Evolutionary conservation across 2,329 filamentous ascomycete genomes (phyloP).

Genomic region (Aspergillus piperis): DNA sequence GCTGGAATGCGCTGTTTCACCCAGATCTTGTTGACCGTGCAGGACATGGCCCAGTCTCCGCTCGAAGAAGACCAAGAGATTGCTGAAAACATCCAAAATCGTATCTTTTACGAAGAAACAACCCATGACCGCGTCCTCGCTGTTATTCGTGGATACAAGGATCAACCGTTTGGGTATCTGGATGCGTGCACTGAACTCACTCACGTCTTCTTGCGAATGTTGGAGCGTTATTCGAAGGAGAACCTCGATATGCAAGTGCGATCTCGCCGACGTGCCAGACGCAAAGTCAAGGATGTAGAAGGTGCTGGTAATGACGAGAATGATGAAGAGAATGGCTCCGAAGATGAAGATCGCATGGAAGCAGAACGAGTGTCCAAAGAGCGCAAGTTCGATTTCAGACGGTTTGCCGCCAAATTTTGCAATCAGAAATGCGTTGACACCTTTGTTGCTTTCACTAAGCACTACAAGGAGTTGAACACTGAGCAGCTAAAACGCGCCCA

Average conservation of each 20-base stretch:
- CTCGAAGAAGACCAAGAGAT: conserved; percentile 96
- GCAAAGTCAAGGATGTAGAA: conserved; percentile 62
- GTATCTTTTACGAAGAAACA: conserved; percentile 97
- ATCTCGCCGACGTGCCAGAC: conserved; percentile 71
- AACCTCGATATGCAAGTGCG: conserved; percentile 93
- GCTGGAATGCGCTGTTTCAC: conserved; percentile 93
- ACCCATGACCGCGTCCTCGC: conserved; percentile 85
- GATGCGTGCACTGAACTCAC: conserved; percentile 88
- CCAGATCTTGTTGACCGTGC: conserved; percentile 86
- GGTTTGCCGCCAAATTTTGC: conserved; percentile 78
- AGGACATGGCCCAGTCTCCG: conserved; percentile 82
- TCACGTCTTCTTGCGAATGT: conserved; percentile 86
- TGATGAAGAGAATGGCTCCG: conserved; percentile 58
- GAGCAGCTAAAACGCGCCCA: conserved; percentile 88
- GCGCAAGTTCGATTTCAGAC: conserved; percentile 89
- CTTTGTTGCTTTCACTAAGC: conserved; percentile 76
- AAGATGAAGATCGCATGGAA: conserved; percentile 71
- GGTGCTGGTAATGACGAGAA: conserved; percentile 48
- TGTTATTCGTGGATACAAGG: conserved; percentile 83
- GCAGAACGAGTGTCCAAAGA: conserved; percentile 74
- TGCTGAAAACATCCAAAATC: conserved; percentile 92
- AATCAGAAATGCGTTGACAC: conserved; percentile 86
- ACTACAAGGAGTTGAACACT: conserved; percentile 76
- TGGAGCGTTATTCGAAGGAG: conserved; percentile 92
- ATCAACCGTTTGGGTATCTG: conserved; percentile 90